Conservation (phyloP, 768 basidiomycete genomes). For the Tylopilus felleus region DNA sequence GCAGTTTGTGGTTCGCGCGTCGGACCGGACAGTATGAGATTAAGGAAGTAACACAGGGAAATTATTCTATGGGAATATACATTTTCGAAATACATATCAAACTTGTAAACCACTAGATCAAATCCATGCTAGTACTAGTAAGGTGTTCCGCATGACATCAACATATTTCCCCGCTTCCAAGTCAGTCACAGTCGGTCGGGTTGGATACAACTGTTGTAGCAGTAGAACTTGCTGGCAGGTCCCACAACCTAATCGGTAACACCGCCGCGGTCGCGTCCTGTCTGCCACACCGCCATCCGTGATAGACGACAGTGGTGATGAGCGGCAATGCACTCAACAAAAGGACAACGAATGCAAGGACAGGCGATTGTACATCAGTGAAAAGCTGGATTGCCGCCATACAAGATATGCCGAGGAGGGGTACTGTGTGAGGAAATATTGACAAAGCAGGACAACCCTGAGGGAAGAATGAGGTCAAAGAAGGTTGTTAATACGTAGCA, state of each 20-base stretch:
- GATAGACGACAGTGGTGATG: neutral
- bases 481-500: neutral
- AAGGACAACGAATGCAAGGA: constrained; percentile 3
- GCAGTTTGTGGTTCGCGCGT: too few species aligned
- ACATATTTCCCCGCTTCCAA: too few species aligned
- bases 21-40: too few species aligned
- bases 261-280: too few species aligned
- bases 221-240: neutral
- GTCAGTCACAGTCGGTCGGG: too few species aligned
- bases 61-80: too few species aligned
- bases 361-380: constrained; percentile 7
- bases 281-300: neutral
- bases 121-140: too few species aligned
- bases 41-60: too few species aligned
- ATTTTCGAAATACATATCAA: too few species aligned
- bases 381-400: constrained; percentile 10
- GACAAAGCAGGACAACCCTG: constrained; percentile 9
- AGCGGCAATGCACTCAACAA: constrained; percentile 13
- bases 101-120: too few species aligned
- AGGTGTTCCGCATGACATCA: too few species aligned
- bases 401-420: constrained; percentile 11
- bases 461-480: neutral
- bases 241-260: neutral
- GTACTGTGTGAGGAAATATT: constrained; percentile 17
- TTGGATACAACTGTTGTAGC: too few species aligned